Base-by-base conservation (phyloP, 768 basidiomycete species). In the Pseudohyphozyma bogoriensis region DNA sequence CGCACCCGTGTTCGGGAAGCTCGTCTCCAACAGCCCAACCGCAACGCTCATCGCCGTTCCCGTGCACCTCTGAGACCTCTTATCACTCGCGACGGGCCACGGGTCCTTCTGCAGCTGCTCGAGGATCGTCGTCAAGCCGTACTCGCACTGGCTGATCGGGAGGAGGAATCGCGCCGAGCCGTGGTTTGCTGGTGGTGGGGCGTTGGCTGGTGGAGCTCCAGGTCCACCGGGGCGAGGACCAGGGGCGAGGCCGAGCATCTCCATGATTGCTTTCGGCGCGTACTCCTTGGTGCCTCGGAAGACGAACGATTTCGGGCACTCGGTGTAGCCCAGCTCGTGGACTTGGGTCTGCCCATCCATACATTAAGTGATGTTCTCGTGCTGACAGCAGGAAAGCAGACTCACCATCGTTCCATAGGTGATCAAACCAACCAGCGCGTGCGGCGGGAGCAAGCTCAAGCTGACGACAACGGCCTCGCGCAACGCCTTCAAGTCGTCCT, bases 241-340 rank as follows among this genome's bases (percentile, higher is more conserved):
- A 65, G 83, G 81, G 70, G 81, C 83, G 46, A 96, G 80, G 29
- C 87, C 89, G 44, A 97, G 86, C 92, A 99, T 97, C 69, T 97
- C 93, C 74, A 90, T 88, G 66, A 97, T 96, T 67, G 95, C 90
- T 77, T 97, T 97, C 42, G 88, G 84, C 57, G 84, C 75, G 72
- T 99, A 97, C 69, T 99, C 95, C 75, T 97, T 99, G 16, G 85
- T 87, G 46, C 95, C 95, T 31, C 93, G 86, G 83, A 99, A 99
- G 58, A 97, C 95, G 74, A 95, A 97, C 5, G 92, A 95, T 74
- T 97, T 97, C 76, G 83, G 88, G 76, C 92, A 97, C 73, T 93
- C 88, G 3, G 84, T 81, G 70, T 96, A 97, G 35, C 92, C 91
- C 37, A 97, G 86, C 77, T 99, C 95, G 74, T 99, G 95, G 2